phyloP scores from a whole-genome alignment of 2,329 filamentous ascomycete species.

The Penicillium fuscoglaucum region DNA sequence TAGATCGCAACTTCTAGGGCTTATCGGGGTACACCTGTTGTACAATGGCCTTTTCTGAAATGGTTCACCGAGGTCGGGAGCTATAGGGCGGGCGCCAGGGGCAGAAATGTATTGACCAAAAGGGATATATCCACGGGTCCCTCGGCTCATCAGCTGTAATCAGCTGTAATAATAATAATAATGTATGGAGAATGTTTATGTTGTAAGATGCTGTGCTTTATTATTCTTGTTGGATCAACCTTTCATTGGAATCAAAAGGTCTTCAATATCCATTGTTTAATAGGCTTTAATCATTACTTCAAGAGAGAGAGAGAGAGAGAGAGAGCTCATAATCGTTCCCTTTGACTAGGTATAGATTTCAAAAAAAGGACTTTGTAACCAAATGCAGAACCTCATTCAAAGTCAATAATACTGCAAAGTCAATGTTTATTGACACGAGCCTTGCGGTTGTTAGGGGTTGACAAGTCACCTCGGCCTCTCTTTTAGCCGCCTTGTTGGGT shows the following conservation, averaged over 20 bases:
- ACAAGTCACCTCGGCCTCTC: not conserved
- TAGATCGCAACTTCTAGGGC: not conserved
- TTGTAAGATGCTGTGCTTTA: not conserved
- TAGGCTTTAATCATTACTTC: not conserved
- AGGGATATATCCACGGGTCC: not conserved
- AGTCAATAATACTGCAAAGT: not conserved
- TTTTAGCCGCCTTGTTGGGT: not conserved
- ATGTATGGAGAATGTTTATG: not conserved
- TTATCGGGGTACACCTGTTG: not conserved
- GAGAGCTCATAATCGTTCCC: no score
- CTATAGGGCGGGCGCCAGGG: constrained; percentile 9
- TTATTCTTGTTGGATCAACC: not conserved
- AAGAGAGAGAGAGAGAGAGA: no score
- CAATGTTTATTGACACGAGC: not conserved
- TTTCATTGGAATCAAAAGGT: no score
- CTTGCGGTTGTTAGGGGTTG: not conserved
- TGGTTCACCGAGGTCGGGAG: constrained; percentile 26
- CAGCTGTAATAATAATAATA: not conserved
- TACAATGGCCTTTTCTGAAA: constrained; percentile 20
- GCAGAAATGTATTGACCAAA: constrained; percentile 4
- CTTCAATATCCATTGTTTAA: not conserved
- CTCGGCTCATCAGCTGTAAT: constrained; percentile 8
- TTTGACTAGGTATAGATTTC: not conserved
- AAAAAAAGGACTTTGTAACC: not conserved
- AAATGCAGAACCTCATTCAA: not conserved